A percentile compares a stretch with the other conserved stretches of the same genome.
Conservation (phyloP, 2,329 filamentous ascomycete genomes). For the Botrytis sinoallii region DNA sequence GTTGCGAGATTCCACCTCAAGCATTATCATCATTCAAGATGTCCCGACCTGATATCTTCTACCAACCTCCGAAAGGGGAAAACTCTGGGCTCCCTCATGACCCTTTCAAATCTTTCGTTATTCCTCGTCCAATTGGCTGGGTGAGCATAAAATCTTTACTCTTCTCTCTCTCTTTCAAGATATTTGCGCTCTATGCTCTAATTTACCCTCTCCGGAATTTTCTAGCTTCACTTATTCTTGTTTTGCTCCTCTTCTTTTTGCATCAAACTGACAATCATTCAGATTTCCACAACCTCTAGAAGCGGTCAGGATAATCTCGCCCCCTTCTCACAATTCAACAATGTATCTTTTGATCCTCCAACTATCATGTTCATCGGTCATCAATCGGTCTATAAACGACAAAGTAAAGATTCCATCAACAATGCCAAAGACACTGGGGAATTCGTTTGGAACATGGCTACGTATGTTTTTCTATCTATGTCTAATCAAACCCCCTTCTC, state of each 20-base stretch:
- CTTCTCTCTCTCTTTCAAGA: background rate
- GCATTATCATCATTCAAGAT: background rate
- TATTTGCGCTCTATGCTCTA: background rate
- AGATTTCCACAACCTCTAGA: constrained; percentile 19
- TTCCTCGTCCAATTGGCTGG: constrained; percentile 11
- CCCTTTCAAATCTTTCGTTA: constrained; percentile 22
- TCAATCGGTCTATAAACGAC: constrained; percentile 20
- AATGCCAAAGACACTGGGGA: constrained; percentile 25
- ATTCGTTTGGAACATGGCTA: constrained; percentile 28
- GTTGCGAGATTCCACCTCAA: no score
- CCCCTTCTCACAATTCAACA: constrained; percentile 24
- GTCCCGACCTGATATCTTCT: constrained; percentile 19
- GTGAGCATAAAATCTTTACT: background rate
- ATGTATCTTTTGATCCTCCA: constrained; percentile 24
- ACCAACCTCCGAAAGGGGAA: constrained; percentile 20
- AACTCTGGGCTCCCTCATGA: constrained; percentile 21
- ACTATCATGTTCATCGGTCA: constrained; percentile 24
- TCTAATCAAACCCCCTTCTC: background rate
- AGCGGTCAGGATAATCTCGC: constrained; percentile 22
- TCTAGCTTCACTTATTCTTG: background rate
- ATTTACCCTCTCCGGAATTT: background rate
- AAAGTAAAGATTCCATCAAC: constrained; percentile 22
- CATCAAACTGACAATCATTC: background rate
- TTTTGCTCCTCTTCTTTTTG: background rate
- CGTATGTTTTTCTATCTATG: constrained; percentile 10